These are phyloP conservation scores for Anisodus acutangulus DNA, from an alignment of 257 asterid species.

Conservation along the genomic window DNA sequence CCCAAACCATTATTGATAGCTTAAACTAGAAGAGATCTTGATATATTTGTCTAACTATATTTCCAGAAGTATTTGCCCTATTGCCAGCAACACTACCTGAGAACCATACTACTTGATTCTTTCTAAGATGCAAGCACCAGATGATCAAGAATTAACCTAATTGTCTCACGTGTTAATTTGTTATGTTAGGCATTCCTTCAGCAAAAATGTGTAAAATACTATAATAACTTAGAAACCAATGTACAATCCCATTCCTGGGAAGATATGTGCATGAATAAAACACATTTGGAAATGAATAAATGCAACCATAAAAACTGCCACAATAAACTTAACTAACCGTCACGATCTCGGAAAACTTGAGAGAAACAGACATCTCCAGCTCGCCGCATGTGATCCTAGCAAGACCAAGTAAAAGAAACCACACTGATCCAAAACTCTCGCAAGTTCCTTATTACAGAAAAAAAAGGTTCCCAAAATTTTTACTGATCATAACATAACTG, in stretches of 20 bases:
- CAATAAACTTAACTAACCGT: conserved; percentile 46
- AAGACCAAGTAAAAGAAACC: conserved; percentile 27
- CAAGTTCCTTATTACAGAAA: not conserved
- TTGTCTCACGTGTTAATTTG: not conserved
- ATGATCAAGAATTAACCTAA: not conserved
- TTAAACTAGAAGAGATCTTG: not conserved
- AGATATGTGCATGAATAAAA: not conserved
- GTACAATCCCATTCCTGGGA: too few species aligned
- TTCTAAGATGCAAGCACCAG: not conserved
- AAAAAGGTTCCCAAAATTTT: not conserved
- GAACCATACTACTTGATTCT: not conserved
- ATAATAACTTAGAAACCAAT: not conserved
- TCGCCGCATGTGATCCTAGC: conserved; percentile 90
- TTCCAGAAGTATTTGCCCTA: not conserved
- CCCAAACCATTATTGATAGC: not conserved
- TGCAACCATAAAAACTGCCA: not conserved
- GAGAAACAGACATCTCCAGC: conserved; percentile 95
- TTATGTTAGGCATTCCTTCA: not conserved
- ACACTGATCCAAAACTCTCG: not conserved
- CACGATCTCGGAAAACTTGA: conserved; percentile 74
- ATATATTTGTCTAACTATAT: not conserved
- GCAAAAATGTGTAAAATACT: conserved; percentile 8
- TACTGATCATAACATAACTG: conserved; percentile 13
- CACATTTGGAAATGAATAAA: not conserved
- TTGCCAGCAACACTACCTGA: not conserved